phyloP scores from a whole-genome alignment of 2,329 filamentous ascomycete genomes.

The Talaromyces islandicus region DNA sequence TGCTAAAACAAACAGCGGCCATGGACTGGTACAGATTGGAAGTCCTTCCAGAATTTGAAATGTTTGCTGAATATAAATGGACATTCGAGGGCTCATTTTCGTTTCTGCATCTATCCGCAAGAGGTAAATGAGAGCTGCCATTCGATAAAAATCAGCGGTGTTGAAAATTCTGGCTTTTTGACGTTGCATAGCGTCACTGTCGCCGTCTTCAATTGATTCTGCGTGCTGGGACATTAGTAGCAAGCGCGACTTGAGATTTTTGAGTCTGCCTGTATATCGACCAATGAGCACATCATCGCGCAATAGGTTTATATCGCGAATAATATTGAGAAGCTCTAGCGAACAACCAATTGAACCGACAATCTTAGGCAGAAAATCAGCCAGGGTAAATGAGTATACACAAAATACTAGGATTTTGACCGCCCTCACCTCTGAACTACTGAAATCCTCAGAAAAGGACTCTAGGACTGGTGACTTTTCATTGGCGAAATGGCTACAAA shows the following conservation, averaged over 20 bases:
- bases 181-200: too few relatives aligned
- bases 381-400: too few relatives aligned
- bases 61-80: background rate
- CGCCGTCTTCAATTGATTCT: background rate
- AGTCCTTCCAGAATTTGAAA: background rate
- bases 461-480: background rate
- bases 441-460: background rate
- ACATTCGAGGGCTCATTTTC: background rate
- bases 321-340: too few relatives aligned
- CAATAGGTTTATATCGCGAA: background rate
- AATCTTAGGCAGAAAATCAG: too few relatives aligned
- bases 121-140: background rate
- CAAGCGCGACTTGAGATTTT: background rate
- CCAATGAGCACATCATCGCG: background rate
- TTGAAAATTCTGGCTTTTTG: too few relatives aligned
- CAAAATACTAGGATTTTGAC: too few relatives aligned
- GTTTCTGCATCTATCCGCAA: background rate
- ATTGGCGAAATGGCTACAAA: background rate
- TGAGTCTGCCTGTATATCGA: background rate
- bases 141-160: background rate
- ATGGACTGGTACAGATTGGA: conserved; percentile 7
- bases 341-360: too few relatives aligned
- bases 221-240: background rate
- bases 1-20: conserved; percentile 6
- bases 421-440: background rate